Evolutionary conservation across 2,329 filamentous ascomycete genomes (phyloP).

Genomic region (Trichoderma sp.): DNA sequence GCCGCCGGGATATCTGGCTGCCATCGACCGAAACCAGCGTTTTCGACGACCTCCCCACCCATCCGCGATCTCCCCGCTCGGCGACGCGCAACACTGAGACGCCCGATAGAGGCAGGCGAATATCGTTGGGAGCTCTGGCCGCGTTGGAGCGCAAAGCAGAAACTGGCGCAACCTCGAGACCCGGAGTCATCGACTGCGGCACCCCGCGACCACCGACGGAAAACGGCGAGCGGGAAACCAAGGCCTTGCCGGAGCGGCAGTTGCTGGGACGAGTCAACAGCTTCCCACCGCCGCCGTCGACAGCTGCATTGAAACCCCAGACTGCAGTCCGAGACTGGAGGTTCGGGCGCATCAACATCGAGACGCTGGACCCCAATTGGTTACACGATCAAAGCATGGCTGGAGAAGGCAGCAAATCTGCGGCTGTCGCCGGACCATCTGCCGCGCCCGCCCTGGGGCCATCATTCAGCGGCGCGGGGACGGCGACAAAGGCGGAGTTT

Average conservation of each 20-base stretch:
- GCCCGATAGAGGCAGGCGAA: constrained; percentile 27
- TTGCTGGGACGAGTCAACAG: constrained; percentile 46
- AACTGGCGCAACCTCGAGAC: constrained; percentile 29
- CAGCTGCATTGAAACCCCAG: constrained; percentile 50
- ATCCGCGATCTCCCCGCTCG: constrained; percentile 41
- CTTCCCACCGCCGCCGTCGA: constrained; percentile 48
- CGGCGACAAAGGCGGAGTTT: constrained; percentile 81
- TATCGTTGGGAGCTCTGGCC: constrained; percentile 26
- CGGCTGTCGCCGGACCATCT: constrained; percentile 45
- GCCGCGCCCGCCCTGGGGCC: constrained; percentile 58
- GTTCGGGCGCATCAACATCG: constrained; percentile 75
- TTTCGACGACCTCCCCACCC: constrained; percentile 59
- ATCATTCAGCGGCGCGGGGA: constrained; percentile 61
- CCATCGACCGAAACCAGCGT: constrained; percentile 53
- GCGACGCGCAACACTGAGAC: background rate
- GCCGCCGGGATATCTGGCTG: constrained; percentile 49
- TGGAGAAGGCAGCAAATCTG: constrained; percentile 43
- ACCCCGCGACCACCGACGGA: constrained; percentile 42
- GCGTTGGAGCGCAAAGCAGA: constrained; percentile 9
- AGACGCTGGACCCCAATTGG: constrained; percentile 71
- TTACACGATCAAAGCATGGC: constrained; percentile 39
- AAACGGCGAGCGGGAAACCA: constrained; percentile 42
- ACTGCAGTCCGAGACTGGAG: constrained; percentile 71
- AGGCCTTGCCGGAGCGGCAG: constrained; percentile 46
- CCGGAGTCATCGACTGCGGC: constrained; percentile 55